Evolutionary conservation across 768 basidiomycete genomes (phyloP), one percentile per base, ranked within the genome.

Genomic region (Lepiota brunneoincarnata): DNA sequence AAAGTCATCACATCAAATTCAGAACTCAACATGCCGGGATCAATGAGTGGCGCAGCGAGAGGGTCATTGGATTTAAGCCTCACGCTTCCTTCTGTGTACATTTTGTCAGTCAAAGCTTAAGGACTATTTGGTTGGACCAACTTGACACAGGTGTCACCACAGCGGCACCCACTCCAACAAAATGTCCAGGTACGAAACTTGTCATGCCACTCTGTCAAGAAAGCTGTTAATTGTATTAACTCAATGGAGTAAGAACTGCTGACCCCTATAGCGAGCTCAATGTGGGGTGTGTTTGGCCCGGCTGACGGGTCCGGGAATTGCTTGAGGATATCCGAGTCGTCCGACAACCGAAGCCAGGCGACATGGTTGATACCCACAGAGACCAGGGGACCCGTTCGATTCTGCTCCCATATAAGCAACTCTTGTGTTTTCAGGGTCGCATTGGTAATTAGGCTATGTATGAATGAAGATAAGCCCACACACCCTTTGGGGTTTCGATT

Each of bases 31-130:
- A 63, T 43, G 17, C 54, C 60, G 15, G 65, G 64, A 53, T 69
- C 58, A 42, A 69, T 66, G 1, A 65, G 42, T 10, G 68, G 67
- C 1, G 37, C 7, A 20, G 59, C 62, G 41, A 69, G 63, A 11
- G 63, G 61, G 39, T 52, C 39, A 6, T 21, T 41, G 35, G 58
- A 55, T 12, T 36, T 14, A 6, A 59, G 21, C 24, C 40, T 42
- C 31, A 59, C 43, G 4, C 47, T 39, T 3, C 58, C 58, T 17
- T 41, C 58, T 59, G 37, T 12, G 21, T 9, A 41, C 4, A 1
- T 23, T 40, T n/a, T 17, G 26, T 45, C 11, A 42, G 12, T 31
- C 26, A 49, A 17, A 43, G 18, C 26, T 6, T 38, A 9, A 23
- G n/a, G 35, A 12, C 12, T 20, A 23, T 10, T 23, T 23, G 12